Percentiles rank a stretch among this genome's conserved stretches.
These are phyloP conservation scores for Globisporangium spiculum DNA, from an alignment of 352 stramenopile species.

Conservation along the genomic window DNA sequence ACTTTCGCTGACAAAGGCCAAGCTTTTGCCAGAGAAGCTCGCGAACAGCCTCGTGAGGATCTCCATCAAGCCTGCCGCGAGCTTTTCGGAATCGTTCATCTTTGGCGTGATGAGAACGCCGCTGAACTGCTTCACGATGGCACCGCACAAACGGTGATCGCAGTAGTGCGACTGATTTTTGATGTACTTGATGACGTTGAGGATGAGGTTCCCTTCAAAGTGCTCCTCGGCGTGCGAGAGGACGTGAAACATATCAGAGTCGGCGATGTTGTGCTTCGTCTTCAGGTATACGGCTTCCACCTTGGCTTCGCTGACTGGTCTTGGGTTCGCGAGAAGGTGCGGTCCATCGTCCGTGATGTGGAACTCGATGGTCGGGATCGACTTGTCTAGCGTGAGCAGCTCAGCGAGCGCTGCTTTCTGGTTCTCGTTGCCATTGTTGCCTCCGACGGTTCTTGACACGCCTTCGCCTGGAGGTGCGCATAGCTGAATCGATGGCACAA, in stretches of 20 bases:
- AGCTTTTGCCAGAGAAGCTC: constrained; percentile 10
- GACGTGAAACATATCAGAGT: constrained; percentile 58
- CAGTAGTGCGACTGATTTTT: constrained; percentile 41
- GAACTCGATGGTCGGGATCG: constrained; percentile 60
- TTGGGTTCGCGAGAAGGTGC: constrained; percentile 36
- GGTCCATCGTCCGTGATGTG: constrained; percentile 61
- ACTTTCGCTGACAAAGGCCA: background rate
- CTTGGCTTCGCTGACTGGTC: constrained; percentile 29
- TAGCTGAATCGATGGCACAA: constrained; percentile 39
- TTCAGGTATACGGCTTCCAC: constrained; percentile 47
- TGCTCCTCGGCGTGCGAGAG: constrained; percentile 41
- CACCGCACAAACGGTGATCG: constrained; percentile 53
- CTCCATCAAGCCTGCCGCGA: constrained; percentile 47
- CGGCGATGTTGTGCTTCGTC: constrained; percentile 35
- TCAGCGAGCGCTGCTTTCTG: constrained; percentile 60
- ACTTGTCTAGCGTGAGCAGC: constrained; percentile 43
- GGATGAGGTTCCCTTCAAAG: constrained; percentile 51
- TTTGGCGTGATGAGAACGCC: constrained; percentile 60
- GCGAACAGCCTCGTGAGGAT: constrained; percentile 62
- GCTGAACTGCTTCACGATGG: constrained; percentile 55
- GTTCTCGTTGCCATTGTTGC: constrained; percentile 65
- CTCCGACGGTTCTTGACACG: constrained; percentile 31
- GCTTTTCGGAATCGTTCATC: constrained; percentile 25
- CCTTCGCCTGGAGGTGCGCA: constrained; percentile 37
- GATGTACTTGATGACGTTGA: constrained; percentile 66